Base-by-base conservation (phyloP, 495 filamentous ascomycete genomes). In the Penicillium parvum region DNA sequence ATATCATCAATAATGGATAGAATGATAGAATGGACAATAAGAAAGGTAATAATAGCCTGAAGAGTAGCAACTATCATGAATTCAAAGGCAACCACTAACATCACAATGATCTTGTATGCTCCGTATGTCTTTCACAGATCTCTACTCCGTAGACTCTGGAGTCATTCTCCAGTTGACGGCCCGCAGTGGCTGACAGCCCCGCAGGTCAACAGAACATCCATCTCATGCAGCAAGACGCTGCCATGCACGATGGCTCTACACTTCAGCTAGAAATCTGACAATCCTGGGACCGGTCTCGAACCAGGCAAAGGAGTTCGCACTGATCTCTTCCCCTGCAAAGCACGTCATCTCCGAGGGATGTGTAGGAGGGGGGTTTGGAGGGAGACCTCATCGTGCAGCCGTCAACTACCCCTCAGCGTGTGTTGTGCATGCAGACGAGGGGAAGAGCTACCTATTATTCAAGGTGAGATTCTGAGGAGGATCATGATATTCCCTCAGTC, bases 101-200 rank as follows among this genome's bases (percentile, higher is more conserved):
- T n/a, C n/a, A n/a, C n/a, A n/a, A n/a, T n/a, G n/a, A n/a, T n/a
- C n/a, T n/a, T n/a, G n/a, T n/a, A n/a, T n/a, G n/a, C n/a, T n/a
- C n/a, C n/a, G n/a, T n/a, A n/a, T n/a, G n/a, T n/a, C n/a, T n/a
- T n/a, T n/a, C n/a, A n/a, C n/a, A n/a, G n/a, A n/a, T n/a, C n/a
- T n/a, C n/a, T n/a, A n/a, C n/a, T n/a, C n/a, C n/a, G n/a, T n/a
- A n/a, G n/a, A n/a, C n/a, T n/a, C n/a, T n/a, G n/a, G n/a, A n/a
- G n/a, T 14, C 27, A 17, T 25, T 23, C 36, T 20, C 22, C 38
- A 21, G 38, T 32, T 25, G 32, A 26, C 28, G 29, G 45, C 56
- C 56, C 56, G 56, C 56, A 53, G 56, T 60, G 56, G 56, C 56
- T 60, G 56, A 53, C 46, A 25, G 49, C 56, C 56, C 53, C 56